Evolutionary conservation across 495 filamentous ascomycete genomes (phyloP), one percentile per base, ranked within the genome.

Genomic region (Daldinia childiae): DNA sequence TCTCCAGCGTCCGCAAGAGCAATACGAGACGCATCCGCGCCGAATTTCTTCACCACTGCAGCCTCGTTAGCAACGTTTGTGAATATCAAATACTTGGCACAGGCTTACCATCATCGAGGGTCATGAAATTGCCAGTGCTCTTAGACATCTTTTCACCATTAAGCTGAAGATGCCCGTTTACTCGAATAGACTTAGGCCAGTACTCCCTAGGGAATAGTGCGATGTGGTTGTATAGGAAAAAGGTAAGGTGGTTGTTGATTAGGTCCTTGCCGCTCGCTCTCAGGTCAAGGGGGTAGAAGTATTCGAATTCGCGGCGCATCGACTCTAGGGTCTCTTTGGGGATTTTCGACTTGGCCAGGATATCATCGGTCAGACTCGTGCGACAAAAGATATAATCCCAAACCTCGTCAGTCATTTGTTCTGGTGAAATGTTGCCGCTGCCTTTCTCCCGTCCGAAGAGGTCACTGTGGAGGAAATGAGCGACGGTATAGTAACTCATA

Each of bases 101-200:
- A 19, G 45, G 39, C 12, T 62, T 65, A 73, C 70, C 70, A 56
- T 97, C 92, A 69, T 90, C 88, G 27, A 99, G 84, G 21, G 95
- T 99, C 75, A 99, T 85, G 83, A 99, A 99, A 82, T 98, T 98
- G 72, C 95, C 93, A 5, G 93, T 96, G 64, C 87, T 91, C 83
- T 99, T 99, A 79, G 88, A 90, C 95, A 98, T 98, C 85, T 98
- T 99, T 69, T 96, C 92, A 39, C 94, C 94, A 76, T 98, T 98
- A 54, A 98, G 86, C 76, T 96, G 88, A 66, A 98, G 86, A 82
- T 97, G 95, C 7, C 95, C 95, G 77, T 99, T 99, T 43, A 90
- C 89, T 61, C 95, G 89, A 60, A 98, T 83, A 56, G 89, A 89
- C 56, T 85, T 85, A 17, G 94, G 95, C 93, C 94, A 97, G 84